Evolutionary conservation across 805 yeast species (phyloP).

Genomic region (Hanseniaspora guilliermondii): DNA sequence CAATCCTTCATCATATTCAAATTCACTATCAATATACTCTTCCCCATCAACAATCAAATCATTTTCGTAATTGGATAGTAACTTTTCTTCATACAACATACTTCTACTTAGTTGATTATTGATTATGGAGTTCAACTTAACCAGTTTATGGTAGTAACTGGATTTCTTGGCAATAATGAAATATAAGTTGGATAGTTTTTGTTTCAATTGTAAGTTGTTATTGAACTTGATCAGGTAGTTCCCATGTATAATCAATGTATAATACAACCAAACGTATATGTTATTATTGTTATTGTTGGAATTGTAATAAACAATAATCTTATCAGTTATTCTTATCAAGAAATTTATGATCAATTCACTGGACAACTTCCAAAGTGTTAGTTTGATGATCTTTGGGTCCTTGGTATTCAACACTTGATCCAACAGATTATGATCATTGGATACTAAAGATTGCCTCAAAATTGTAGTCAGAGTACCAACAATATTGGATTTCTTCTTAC

Average conservation of each 20-base stretch:
- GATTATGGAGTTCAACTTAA: slow-evolving; percentile 73
- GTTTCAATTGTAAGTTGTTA: slow-evolving; percentile 35
- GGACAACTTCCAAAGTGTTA: slow-evolving; percentile 42
- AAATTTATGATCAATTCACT: slow-evolving; percentile 42
- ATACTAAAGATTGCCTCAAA: slow-evolving; percentile 75
- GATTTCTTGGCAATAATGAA: slow-evolving; percentile 54
- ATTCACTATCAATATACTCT: slow-evolving; percentile 28
- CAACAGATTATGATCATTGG: slow-evolving; percentile 73
- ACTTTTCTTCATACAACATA: slow-evolving; percentile 35
- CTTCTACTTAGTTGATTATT: slow-evolving; percentile 55
- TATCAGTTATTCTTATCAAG: slow-evolving; percentile 48
- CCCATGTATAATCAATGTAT: slow-evolving; percentile 76
- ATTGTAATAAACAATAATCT: slow-evolving; percentile 32
- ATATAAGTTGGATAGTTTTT: slow-evolving; percentile 49
- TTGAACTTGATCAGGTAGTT: slow-evolving; percentile 39
- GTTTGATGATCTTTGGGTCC: slow-evolving; percentile 41
- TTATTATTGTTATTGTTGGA: slow-evolving; percentile 1
- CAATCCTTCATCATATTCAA: slow-evolving; percentile 47
- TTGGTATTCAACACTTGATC: slow-evolving; percentile 61
- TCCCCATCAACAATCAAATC: slow-evolving; percentile 27
- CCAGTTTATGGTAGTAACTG: slow-evolving; percentile 53
- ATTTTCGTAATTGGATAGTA: slow-evolving; percentile 36
- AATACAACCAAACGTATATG: slow-evolving; percentile 65
- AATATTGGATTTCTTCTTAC: slow-evolving; percentile 39
- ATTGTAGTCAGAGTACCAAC: slow-evolving; percentile 73